phyloP scores from a whole-genome alignment of 83 land plant genomes.

The Thuja plicata region DNA sequence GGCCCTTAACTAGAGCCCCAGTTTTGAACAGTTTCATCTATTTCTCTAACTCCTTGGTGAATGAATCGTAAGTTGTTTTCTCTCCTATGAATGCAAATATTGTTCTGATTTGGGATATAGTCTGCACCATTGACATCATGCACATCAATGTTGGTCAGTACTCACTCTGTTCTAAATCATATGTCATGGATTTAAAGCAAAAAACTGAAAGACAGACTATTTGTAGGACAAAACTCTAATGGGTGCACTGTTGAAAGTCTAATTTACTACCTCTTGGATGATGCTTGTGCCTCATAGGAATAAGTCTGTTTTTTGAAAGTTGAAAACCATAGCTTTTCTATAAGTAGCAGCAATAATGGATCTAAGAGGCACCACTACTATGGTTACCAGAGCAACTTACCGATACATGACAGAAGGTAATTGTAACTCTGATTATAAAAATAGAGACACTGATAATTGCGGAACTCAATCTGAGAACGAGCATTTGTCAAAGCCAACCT shows the following conservation, averaged over 20 bases:
- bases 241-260: not conserved
- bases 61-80: conserved; percentile 21
- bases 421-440: conserved; percentile 27
- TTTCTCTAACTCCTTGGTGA: conserved; percentile 24
- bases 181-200: not conserved
- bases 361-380: conserved; percentile 35
- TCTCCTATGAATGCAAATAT: conserved; percentile 44
- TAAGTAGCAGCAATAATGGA: conserved; percentile 34
- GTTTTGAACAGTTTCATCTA: conserved; percentile 22
- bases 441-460: conserved; percentile 30
- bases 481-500: no score
- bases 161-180: not conserved
- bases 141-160: not conserved
- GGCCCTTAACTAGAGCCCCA: no score
- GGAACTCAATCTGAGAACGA: no score
- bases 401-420: conserved; percentile 31
- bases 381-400: conserved; percentile 33
- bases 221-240: not conserved
- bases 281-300: conserved; percentile 30
- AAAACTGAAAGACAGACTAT: not conserved
- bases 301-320: conserved; percentile 14
- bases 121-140: conserved; percentile 17
- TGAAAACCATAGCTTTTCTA: conserved; percentile 32
- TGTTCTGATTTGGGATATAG: conserved; percentile 39
- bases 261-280: conserved; percentile 33